Evolutionary conservation across 2,329 filamentous ascomycete genomes (phyloP).

Genomic region (Sarocladiaceae sp.): DNA sequence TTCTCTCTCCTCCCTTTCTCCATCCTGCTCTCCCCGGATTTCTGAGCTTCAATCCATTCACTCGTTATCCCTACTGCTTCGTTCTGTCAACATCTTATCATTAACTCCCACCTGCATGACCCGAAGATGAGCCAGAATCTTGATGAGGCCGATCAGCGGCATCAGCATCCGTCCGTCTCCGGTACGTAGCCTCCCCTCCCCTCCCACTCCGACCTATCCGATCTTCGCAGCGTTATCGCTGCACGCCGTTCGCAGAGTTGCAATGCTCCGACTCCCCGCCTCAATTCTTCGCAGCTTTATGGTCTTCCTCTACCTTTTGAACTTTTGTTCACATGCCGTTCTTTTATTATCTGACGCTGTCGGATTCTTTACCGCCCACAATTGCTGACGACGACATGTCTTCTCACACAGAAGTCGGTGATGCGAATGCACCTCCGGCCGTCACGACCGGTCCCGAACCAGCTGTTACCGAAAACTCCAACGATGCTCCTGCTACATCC

Average conservation of each 20-base stretch:
- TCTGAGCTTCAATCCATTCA: neutral
- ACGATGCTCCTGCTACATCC: constrained; percentile 17
- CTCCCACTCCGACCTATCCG: constrained; percentile 8
- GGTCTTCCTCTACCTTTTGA: no score
- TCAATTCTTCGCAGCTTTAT: neutral
- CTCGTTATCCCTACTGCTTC: neutral
- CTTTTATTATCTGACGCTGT: neutral
- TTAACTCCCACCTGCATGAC: neutral
- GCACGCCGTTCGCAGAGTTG: neutral
- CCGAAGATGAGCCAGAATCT: neutral
- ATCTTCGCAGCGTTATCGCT: constrained; percentile 6
- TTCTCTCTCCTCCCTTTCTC: constrained; percentile 1
- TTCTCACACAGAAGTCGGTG: neutral
- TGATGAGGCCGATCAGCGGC: constrained; percentile 6
- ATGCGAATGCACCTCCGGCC: neutral
- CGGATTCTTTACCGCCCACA: neutral
- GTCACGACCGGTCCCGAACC: constrained; percentile 4
- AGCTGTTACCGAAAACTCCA: neutral
- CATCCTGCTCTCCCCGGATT: neutral
- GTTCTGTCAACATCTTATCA: neutral
- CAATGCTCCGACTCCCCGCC: neutral
- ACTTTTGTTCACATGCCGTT: no score
- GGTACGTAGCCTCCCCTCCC: neutral
- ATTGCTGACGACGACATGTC: constrained; percentile 6
- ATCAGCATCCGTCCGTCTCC: constrained; percentile 8